Conservation (phyloP, 202 grass and related monocot species). For the Musa balbisiana region DNA sequence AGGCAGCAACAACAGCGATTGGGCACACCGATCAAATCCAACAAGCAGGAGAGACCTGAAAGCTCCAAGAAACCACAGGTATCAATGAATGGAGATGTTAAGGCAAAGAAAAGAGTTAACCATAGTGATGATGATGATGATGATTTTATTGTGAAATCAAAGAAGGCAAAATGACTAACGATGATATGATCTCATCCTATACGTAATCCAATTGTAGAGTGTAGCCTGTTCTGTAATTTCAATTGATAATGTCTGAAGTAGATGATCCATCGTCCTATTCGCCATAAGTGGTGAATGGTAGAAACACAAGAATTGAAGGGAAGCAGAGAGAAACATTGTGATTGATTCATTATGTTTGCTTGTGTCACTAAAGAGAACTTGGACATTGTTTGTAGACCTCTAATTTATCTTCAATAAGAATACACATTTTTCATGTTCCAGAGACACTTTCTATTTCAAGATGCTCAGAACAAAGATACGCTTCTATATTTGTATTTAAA, state of each 20-base stretch:
- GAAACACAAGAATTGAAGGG: background rate
- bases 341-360: background rate
- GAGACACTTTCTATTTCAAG: background rate
- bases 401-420: background rate
- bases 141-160: constrained; percentile 61
- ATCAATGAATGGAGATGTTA: constrained; percentile 34
- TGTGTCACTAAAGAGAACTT: background rate
- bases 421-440: background rate
- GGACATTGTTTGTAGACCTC: background rate
- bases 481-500: too few relatives aligned
- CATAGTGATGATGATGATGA: constrained; percentile 46
- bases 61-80: constrained; percentile 49
- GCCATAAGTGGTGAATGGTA: background rate
- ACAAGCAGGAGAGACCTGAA: constrained; percentile 47
- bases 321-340: background rate
- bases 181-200: background rate
- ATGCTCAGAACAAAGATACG: background rate
- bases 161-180: constrained; percentile 36
- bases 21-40: constrained; percentile 43
- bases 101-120: constrained; percentile 67
- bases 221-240: background rate
- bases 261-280: background rate
- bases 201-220: background rate
- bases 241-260: background rate
- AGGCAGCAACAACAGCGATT: constrained; percentile 48